Conservation (phyloP, 345 rosid genomes). For the Crucihimalaya himalaica region DNA sequence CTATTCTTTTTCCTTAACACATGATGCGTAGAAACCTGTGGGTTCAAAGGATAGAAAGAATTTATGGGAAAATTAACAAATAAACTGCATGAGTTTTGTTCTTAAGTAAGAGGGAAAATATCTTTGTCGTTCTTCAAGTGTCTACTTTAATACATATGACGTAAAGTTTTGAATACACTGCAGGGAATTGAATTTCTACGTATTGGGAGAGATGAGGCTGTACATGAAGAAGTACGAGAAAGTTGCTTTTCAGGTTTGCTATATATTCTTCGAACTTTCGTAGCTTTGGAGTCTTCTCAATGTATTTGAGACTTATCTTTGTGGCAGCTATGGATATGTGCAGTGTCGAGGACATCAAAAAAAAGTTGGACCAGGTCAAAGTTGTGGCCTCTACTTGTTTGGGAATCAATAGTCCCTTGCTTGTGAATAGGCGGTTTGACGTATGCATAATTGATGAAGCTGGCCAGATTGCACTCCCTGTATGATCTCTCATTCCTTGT, state of each 20-base stretch:
- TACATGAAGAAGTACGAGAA: slow-evolving; percentile 73
- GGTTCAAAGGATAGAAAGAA: slow-evolving; percentile 1
- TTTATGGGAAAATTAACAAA: too few species aligned
- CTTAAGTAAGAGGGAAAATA: not conserved
- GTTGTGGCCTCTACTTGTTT: slow-evolving; percentile 94
- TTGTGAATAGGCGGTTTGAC: slow-evolving; percentile 81
- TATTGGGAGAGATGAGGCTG: slow-evolving; percentile 85
- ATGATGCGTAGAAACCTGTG: not conserved
- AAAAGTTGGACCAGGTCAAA: slow-evolving; percentile 70
- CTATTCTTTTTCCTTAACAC: not conserved
- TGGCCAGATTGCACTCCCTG: slow-evolving; percentile 93
- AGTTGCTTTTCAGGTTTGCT: slow-evolving; percentile 75
- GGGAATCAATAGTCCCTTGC: slow-evolving; percentile 88
- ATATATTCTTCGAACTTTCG: slow-evolving; percentile 18
- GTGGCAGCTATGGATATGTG: slow-evolving; percentile 54
- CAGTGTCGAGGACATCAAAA: slow-evolving; percentile 69
- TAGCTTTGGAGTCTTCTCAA: slow-evolving; percentile 29
- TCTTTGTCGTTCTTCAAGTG: slow-evolving; percentile 9
- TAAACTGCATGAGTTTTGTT: too few species aligned
- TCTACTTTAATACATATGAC: not conserved
- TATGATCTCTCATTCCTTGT: slow-evolving; percentile 46
- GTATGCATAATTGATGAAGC: slow-evolving; percentile 98
- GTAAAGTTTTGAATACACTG: slow-evolving; percentile 14
- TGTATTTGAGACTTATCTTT: slow-evolving; percentile 38
- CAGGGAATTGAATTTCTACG: slow-evolving; percentile 90